Percentiles rank a stretch among this genome's conserved stretches.
phyloP scores from a whole-genome alignment of 148 eudicot species.

The Spergularia bocconei region DNA sequence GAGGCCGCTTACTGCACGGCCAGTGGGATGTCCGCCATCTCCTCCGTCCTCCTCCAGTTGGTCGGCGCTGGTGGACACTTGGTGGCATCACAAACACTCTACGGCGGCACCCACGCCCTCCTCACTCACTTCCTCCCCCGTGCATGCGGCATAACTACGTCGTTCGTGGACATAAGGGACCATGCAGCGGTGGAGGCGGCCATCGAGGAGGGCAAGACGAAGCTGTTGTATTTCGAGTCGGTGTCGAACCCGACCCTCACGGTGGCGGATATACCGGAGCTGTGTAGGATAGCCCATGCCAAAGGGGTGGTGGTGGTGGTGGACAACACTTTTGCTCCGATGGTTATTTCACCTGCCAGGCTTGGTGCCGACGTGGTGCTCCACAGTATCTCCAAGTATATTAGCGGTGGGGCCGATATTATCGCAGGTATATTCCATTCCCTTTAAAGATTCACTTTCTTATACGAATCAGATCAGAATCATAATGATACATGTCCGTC shows the following conservation, averaged over 20 bases:
- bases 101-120: conserved; percentile 92
- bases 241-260: conserved; percentile 78
- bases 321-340: conserved; percentile 89
- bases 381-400: conserved; percentile 86
- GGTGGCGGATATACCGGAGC: conserved; percentile 77
- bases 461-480: no score
- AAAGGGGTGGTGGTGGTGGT: conserved; percentile 72
- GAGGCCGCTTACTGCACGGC: conserved; percentile 97
- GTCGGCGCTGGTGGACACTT: conserved; percentile 71
- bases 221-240: conserved; percentile 80
- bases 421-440: conserved; percentile 56
- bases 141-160: conserved; percentile 61
- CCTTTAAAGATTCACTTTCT: background rate
- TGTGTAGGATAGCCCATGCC: conserved; percentile 60
- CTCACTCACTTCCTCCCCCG: conserved; percentile 73
- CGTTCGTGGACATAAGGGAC: conserved; percentile 70
- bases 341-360: conserved; percentile 85
- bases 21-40: conserved; percentile 93
- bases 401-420: conserved; percentile 92
- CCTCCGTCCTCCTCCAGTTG: conserved; percentile 72
- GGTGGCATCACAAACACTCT: conserved; percentile 72
- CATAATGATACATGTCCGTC: no score
- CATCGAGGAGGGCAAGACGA: conserved; percentile 51
- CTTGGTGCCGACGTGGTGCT: conserved; percentile 93
- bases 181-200: conserved; percentile 44